Base-by-base conservation (phyloP, 441 rosid genomes). In the Theobroma grandiflorum region DNA sequence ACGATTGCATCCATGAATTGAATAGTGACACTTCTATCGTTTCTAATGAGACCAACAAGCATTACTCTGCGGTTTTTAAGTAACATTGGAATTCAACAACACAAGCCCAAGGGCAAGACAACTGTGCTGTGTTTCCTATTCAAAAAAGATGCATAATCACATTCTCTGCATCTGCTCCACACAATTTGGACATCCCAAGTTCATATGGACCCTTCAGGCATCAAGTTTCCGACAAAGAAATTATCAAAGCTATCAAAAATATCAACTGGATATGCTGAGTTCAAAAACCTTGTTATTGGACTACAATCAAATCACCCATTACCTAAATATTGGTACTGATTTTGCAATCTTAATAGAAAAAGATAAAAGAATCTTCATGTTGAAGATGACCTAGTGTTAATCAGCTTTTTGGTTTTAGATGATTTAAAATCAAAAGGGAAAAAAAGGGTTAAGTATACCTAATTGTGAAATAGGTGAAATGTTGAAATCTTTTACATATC, bases 391-490 rank as follows among this genome's bases (percentile, higher is more conserved):
- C 8, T 50, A 35, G 1, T 53, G 20, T 26, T 49, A n/a, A 72
- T 18, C 0, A 70, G 57, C 33, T 70, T 15, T 50, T 47, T 45
- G 37, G 18, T 47, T 26, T 26, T 67, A n/a, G 8, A 26, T 49
- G 49, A 33, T 70, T 37, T 40, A 37, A 72, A 52, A 2, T 37
- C 16, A 18, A 20, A 64, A 6, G 8, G 10, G 22, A 8, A 18
- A 72, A 31, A 53, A 38, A 40, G 9, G 2, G 31, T 49, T 70
- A 26, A 70, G n/a, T 10, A 1, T 20, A 18, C 74, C 76, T 73
- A 55, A 55, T 38, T 37, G 18, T 74, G 50, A 58, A 35, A 58
- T 22, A 40, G 67, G 55, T 74, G 77, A 58, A 42, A 59, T 59
- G 77, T 74, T 74, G 53, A 40, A 22, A 40, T 74, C 67, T 57